Evolutionary conservation across 75 land plant species (phyloP), one percentile per base, ranked within the genome.

Genomic region (Azolla pinnata): DNA sequence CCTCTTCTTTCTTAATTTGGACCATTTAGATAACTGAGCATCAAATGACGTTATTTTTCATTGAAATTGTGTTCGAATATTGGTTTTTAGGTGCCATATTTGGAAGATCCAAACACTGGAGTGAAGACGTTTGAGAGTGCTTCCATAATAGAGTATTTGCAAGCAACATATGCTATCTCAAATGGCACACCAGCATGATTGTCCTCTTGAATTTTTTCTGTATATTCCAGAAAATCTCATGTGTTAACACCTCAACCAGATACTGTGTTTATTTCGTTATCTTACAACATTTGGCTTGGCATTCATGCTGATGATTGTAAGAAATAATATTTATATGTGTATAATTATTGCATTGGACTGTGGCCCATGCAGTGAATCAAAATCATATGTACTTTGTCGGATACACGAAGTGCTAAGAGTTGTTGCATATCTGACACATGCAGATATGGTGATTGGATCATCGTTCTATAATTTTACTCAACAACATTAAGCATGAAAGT

Each of bases 71-170:
- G n/a, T n/a, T n/a, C n/a, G n/a, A n/a, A 2, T 57, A 1, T 32
- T 33, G 34, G 1, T 28, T 66, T 62, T 9, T 77, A 90, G 96
- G 96, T 65, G 61, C 96, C 96, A 24, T 90, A 83, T 45, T 49
- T 86, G 56, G 87, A 81, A 63, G 99, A 95, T 64, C 99, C 99
- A 27, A 95, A 95, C 60, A 95, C 99, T 32, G 97, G 91, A 34
- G 77, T 83, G 33, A 63, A 82, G 56, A 86, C 82, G 91, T 95
- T 95, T 69, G 99, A 95, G 67, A 95, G 99, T 74, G 85, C 97
- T 26, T 90, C 72, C 40, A 95, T 95, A 42, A 69, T 86, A 19
- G 87, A 95, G 2, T 95, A 90, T 56, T 48, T 95, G 33, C 63
- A 55, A 63, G 68, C 84, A 65, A 95, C 99, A 27, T 95, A 95